A percentile compares a stretch with the other conserved stretches of the same genome.
Conservation (phyloP, 2,329 filamentous ascomycete species). For the Penicillium fuscoglaucum region DNA sequence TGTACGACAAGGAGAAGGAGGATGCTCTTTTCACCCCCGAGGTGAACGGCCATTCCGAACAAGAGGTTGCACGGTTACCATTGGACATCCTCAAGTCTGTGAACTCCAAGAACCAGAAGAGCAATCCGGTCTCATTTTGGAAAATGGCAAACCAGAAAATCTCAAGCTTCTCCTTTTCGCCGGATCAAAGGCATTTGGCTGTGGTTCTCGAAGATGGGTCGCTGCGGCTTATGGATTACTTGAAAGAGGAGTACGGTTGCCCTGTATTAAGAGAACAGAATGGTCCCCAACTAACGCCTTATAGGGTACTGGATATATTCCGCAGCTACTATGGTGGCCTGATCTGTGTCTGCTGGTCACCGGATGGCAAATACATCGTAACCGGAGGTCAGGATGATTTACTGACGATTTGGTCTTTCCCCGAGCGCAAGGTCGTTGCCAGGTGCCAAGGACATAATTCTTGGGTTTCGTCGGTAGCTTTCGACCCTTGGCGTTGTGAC, state of each 20-base stretch:
- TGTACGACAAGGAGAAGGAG: constrained; percentile 97
- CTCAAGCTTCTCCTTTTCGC: constrained; percentile 89
- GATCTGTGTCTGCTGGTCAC: constrained; percentile 94
- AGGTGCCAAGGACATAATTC: constrained; percentile 93
- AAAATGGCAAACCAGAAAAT: constrained; percentile 88
- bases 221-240: constrained; percentile 84
- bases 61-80: constrained; percentile 30
- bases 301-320: constrained; percentile 79
- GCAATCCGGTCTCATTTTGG: constrained; percentile 90
- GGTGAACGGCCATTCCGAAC: constrained; percentile 37
- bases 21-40: constrained; percentile 77
- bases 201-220: constrained; percentile 90
- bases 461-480: constrained; percentile 90
- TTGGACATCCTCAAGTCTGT: constrained; percentile 87
- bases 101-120: constrained; percentile 88
- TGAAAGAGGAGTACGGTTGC: constrained; percentile 74
- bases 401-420: constrained; percentile 91
- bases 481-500: constrained; percentile 96
- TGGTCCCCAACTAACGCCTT: constrained; percentile 1
- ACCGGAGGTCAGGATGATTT: constrained; percentile 96
- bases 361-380: constrained; percentile 91
- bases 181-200: constrained; percentile 81
- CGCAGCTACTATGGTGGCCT: constrained; percentile 92
- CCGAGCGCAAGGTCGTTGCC: constrained; percentile 80
- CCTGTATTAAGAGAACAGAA: constrained; percentile 1